These are phyloP conservation scores for Aschersonia sp. DNA, from an alignment of 2,329 filamentous ascomycete genomes.

Conservation along the genomic window DNA sequence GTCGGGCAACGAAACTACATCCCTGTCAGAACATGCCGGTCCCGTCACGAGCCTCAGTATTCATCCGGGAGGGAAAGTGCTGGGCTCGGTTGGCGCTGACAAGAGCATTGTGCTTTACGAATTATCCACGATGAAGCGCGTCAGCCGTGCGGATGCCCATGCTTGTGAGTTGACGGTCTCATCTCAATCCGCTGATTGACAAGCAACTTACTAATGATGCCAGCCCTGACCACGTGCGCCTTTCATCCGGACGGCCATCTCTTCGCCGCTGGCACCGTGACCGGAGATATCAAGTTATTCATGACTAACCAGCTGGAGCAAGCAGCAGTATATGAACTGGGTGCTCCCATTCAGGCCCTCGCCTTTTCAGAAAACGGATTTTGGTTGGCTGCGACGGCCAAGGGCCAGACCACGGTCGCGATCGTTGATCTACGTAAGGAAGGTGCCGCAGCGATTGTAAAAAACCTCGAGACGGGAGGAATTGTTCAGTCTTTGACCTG, in stretches of 20 bases:
- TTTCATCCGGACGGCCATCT: conserved; percentile 98
- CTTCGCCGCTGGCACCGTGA: conserved; percentile 66
- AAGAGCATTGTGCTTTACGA: conserved; percentile 93
- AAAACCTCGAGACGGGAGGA: conserved; percentile 74
- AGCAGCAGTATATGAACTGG: conserved; percentile 59
- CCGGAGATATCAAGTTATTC: conserved; percentile 77
- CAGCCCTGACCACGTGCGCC: conserved; percentile 60
- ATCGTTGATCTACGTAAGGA: conserved; percentile 92
- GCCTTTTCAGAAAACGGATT: conserved; percentile 94
- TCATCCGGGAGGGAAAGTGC: conserved; percentile 69
- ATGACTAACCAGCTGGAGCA: conserved; percentile 68
- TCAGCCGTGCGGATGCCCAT: conserved; percentile 69
- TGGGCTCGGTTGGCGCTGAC: conserved; percentile 79
- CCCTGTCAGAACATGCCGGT: conserved; percentile 71
- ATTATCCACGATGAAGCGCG: conserved; percentile 47
- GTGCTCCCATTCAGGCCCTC: conserved; percentile 58
- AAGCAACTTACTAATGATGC: conserved; percentile 3
- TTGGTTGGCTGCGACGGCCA: conserved; percentile 76
- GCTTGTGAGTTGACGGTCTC: conserved; percentile 44
- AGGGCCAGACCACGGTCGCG: conserved; percentile 63
- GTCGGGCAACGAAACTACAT: conserved; percentile 51
- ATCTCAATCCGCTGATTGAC: neutral
- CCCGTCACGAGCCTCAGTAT: conserved; percentile 62
- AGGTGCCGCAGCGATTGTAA: conserved; percentile 64
- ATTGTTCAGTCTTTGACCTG: conserved; percentile 65